Base-by-base conservation (phyloP, 305 asterid species). In the Fraxinus baroniana region DNA sequence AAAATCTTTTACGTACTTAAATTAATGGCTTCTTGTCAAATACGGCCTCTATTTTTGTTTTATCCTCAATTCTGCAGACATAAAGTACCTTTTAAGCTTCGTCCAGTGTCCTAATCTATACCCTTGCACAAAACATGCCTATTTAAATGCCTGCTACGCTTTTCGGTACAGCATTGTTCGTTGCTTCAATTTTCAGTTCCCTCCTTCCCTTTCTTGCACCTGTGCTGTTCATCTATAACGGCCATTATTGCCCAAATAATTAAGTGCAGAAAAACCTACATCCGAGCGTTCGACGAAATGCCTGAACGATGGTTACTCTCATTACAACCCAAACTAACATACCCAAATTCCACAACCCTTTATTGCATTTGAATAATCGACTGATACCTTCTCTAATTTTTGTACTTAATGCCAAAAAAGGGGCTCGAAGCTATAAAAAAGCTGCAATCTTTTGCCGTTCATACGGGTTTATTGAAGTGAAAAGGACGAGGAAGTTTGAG, bases 241-340 rank as follows among this genome's bases (percentile, higher is more conserved):
- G 36, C 73, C 73, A 66, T 66, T 66, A 9, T 10, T 22, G 36
- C 36, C 73, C 35, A 66, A 24, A 9, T 3, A 66, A 28, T 70
- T 30, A 30, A 70, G 22, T 30, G 20, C 37, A 30, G 75, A 70
- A 26, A 39, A 68, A 70, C 22, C 41, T n/a, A 70, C 24, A 76
- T 36, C 86, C 36, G 4, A 75, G 80, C 90, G 95, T 87, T 94
- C 87, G 94, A 90, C 87, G 97, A 92, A 94, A 95, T 95, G 99
- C 98, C 62, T 90, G 90, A 89, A 87, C 84, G 85, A 93, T 96
- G 98, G 87, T 88, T 81, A 86, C 93, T 18, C 86, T 90, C 87
- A 89, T 80, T 81, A 74, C 80, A 36, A 33, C 72, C 76, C 81
- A 82, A 30, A 26, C 77, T 84, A 84, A 78, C 86, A 68, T 76